Evolutionary conservation across 139 green algal species (phyloP), one percentile per base, ranked within the genome.

Genomic region (Gonium pectorale): DNA sequence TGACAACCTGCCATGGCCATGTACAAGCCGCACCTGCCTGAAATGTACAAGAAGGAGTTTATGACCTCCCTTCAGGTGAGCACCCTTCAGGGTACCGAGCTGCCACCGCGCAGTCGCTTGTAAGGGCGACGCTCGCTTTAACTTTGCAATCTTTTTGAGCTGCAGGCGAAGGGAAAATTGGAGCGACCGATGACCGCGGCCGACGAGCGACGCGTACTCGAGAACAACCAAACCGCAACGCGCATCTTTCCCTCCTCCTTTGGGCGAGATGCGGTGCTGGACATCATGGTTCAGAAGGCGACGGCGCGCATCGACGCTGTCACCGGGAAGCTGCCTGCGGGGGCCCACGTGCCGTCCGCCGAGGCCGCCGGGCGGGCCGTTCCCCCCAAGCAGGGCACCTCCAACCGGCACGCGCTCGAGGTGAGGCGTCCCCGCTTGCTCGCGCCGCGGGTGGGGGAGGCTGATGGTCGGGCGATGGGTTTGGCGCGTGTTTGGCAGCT

Each of bases 1-100:
- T 37, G 5, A 37, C 27, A 3, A 31, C 29, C 60, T 33, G 31
- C 19, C 59, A 66, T 56, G 49, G 49, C 8, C 31, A 80, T 80
- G 72, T 46, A 60, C 29, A 81, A 70, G 29, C 29, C 56, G 0
- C 74, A 81, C 29, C 56, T 81, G 31, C 56, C 74, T 0, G 74
- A 81, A 38, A 70, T n/a, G 7, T 81, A 81, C 21, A 56, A 81
- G 31, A 81, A 81, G 41, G 74, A 81, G 38, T 56, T 81, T 4
- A 44, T 81, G 0, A 26, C 74, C 15, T 56, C 54, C 9, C 13
- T 81, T 31, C 74, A 81, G 49, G 74, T 70, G 1, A 33, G 70
- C n/a, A 19, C n/a, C n/a, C n/a, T n/a, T n/a, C n/a, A n/a, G n/a
- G n/a, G n/a, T n/a, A n/a, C n/a, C n/a, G n/a, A n/a, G n/a, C n/a